Base-by-base conservation (phyloP, 169 alveolate genomes). In the Eimeria necatrix region DNA sequence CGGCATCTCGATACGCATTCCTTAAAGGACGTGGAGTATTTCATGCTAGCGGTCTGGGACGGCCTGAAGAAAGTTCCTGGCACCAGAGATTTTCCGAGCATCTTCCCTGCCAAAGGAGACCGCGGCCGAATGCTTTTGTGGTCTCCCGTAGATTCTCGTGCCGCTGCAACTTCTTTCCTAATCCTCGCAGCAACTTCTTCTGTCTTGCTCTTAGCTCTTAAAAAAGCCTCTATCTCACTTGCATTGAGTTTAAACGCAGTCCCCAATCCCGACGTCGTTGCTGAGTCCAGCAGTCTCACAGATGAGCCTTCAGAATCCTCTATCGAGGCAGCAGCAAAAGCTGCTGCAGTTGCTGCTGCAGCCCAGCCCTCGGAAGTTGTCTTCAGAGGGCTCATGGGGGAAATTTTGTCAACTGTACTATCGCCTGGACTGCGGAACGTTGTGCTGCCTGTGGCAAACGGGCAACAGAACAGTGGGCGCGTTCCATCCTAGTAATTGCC, bases 111-210 rank as follows among this genome's bases (percentile, higher is more conserved):
- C 20, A 18, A 12, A 51, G 53, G 74, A 24, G 86, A n/a, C 46
- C 41, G 61, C 48, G 73, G 70, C 41, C n/a, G 53, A 81, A 52
- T 24, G 10, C 1, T 20, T 5, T 73, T 24, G 18, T 14, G 51
- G 32, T n/a, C 5, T 3, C 32, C 73, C 70, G 70, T n/a, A 83
- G 51, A 48, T 10, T 83, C 26, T 56, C 91, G 53, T 16, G 52
- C 16, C 22, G 73, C 91, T 26, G 91, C 59, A 3, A 83, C 91
- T 26, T 56, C 60, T 16, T 53, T 24, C 53, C 74, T 52, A 6
- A 83, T 83, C 53, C 91, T 61, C n/a, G 91, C 91, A 32, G 91
- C 91, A 6, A 53, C 73, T 18, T 83, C 91, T 10, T 83, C 91
- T 9, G 91, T 83, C 53, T 52, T 83, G 22, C 26, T 18, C 49